These are phyloP conservation scores for Podospora comata DNA, from an alignment of 495 filamentous ascomycete species.

Conservation along the genomic window DNA sequence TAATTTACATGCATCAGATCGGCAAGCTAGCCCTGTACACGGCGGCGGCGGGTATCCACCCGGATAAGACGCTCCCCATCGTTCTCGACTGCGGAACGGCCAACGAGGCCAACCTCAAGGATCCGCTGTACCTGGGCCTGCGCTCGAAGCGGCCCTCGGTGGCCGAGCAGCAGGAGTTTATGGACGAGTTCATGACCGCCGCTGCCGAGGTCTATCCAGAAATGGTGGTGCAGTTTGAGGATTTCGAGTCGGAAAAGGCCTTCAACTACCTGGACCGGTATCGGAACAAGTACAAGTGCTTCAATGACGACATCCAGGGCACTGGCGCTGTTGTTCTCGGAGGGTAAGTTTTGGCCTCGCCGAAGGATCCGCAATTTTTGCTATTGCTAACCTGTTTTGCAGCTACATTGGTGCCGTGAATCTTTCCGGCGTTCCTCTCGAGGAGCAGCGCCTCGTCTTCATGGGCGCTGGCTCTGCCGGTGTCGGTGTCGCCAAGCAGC, in stretches of 20 bases:
- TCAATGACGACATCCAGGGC: slow-evolving; percentile 99
- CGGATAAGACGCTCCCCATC: slow-evolving; percentile 85
- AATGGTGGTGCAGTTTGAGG: slow-evolving; percentile 97
- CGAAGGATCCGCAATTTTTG: neutral
- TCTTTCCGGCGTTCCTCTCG: slow-evolving; percentile 76
- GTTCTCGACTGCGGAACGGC: slow-evolving; percentile 88
- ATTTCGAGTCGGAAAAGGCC: slow-evolving; percentile 90
- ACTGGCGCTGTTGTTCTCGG: slow-evolving; percentile 93
- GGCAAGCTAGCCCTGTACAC: slow-evolving; percentile 93
- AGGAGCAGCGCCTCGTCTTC: slow-evolving; percentile 93
- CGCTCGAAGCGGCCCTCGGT: slow-evolving; percentile 74
- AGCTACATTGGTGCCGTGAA: slow-evolving; percentile 90
- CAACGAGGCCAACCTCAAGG: slow-evolving; percentile 82
- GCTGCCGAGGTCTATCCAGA: slow-evolving; percentile 82
- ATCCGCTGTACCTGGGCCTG: slow-evolving; percentile 92
- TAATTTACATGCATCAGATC: slow-evolving; percentile 44
- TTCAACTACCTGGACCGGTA: slow-evolving; percentile 93
- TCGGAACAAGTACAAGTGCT: slow-evolving; percentile 81
- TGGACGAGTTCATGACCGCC: slow-evolving; percentile 97
- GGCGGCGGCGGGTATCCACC: slow-evolving; percentile 93
- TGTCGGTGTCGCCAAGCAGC: slow-evolving; percentile 94
- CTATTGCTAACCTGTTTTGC: neutral
- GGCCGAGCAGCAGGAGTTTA: slow-evolving; percentile 83
- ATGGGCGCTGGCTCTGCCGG: slow-evolving; percentile 93
- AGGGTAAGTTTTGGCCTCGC: slow-evolving; percentile 51